A percentile compares a stretch with the other conserved stretches of the same genome.
Evolutionary conservation across 306 rosid genomes (phyloP).

Genomic region (Fragaria iinumae): DNA sequence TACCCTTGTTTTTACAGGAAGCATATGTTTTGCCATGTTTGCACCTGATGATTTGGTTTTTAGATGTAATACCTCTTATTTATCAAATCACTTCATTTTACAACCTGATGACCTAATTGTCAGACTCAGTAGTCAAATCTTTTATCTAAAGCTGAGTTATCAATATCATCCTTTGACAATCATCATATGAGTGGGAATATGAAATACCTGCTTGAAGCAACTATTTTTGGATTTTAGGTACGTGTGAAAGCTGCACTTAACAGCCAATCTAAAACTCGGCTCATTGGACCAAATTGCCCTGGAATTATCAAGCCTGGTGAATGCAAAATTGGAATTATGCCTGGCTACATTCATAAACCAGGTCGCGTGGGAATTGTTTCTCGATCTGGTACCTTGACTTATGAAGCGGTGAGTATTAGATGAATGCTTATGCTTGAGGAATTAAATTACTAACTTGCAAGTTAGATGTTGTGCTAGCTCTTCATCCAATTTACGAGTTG

Average conservation of each 20-base stretch:
- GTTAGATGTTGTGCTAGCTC: neutral
- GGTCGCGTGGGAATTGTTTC: constrained; percentile 98
- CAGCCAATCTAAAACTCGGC: constrained; percentile 77
- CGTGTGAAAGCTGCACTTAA: constrained; percentile 93
- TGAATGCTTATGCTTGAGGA: neutral
- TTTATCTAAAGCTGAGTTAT: neutral
- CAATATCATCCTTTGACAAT: neutral
- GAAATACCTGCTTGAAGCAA: neutral
- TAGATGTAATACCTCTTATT: neutral
- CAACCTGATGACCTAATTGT: neutral
- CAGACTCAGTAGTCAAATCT: neutral
- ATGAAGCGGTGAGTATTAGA: constrained; percentile 82
- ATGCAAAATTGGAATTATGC: constrained; percentile 99
- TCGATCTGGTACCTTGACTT: constrained; percentile 98
- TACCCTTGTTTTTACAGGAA: neutral
- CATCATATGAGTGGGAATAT: neutral
- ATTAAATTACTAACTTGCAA: neutral
- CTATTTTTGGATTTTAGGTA: constrained; percentile 43
- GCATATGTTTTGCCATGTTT: neutral
- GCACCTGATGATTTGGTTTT: neutral
- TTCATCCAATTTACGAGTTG: constrained; percentile 1
- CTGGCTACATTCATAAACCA: constrained; percentile 96
- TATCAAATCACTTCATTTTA: neutral
- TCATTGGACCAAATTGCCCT: constrained; percentile 99
- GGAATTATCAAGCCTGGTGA: constrained; percentile 99